Conservation (phyloP, 2,329 filamentous ascomycete species). For the Paraphoma chrysanthemicola region DNA sequence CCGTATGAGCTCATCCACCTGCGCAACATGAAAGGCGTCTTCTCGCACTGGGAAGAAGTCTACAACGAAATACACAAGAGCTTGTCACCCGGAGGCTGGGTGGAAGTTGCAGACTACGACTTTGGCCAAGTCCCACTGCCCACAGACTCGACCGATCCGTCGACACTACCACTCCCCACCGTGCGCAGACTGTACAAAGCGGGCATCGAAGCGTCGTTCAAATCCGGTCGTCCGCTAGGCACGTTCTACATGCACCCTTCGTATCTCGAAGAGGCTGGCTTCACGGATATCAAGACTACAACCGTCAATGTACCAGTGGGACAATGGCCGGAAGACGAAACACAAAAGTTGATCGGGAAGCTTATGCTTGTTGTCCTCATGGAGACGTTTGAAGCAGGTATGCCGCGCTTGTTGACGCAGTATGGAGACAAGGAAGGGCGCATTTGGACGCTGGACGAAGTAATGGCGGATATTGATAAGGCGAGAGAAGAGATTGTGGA, state of each 20-base stretch:
- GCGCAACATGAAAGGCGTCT: conserved; percentile 56
- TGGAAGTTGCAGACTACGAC: conserved; percentile 56
- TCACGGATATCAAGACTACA: conserved; percentile 51
- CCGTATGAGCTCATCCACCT: conserved; percentile 59
- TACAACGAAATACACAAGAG: conserved; percentile 56
- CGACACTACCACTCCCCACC: conserved; percentile 29
- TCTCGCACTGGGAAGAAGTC: conserved; percentile 54
- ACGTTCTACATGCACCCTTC: conserved; percentile 52
- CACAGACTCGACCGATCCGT: conserved; percentile 4
- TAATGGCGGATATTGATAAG: conserved; percentile 24
- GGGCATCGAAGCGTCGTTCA: conserved; percentile 48
- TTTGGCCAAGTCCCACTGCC: conserved; percentile 27
- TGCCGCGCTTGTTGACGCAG: conserved; percentile 37
- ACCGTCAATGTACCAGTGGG: conserved; percentile 48
- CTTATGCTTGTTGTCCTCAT: conserved; percentile 42
- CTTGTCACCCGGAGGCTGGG: conserved; percentile 54
- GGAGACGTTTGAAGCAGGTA: conserved; percentile 40
- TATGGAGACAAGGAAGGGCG: conserved; percentile 30
- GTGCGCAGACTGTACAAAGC: conserved; percentile 35
- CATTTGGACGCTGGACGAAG: conserved; percentile 39
- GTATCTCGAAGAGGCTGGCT: conserved; percentile 52
- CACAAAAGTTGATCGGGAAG: conserved; percentile 43
- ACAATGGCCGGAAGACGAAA: conserved; percentile 39
- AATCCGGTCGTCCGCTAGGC: conserved; percentile 50
- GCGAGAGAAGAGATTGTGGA: conserved; percentile 37